These are phyloP conservation scores for Cystofilobasidium ferigula DNA, from an alignment of 768 basidiomycete species.

Conservation along the genomic window DNA sequence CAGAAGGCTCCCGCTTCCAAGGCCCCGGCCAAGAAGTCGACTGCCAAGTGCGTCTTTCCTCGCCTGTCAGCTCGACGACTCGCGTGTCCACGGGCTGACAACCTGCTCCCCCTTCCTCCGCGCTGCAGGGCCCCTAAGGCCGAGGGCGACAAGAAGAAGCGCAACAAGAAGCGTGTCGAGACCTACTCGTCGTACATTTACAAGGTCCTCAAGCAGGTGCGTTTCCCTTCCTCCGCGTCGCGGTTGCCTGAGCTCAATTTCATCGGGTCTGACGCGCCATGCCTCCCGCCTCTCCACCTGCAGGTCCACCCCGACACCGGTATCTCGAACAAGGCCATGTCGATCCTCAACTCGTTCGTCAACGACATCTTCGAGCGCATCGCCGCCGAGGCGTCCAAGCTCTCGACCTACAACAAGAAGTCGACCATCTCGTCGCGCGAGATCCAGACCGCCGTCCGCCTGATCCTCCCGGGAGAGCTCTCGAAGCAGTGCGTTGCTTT, in stretches of 20 bases:
- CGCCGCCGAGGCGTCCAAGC: conserved; percentile 81
- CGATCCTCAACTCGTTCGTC: conserved; percentile 90
- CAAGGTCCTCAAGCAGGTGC: conserved; percentile 27
- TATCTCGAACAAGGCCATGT: conserved; percentile 78
- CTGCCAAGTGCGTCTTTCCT: conserved; percentile 47
- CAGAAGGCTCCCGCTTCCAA: conserved; percentile 42
- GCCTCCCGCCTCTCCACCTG: background rate
- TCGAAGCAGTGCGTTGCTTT: conserved; percentile 46
- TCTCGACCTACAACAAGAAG: conserved; percentile 95
- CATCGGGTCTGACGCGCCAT: background rate
- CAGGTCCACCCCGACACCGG: conserved; percentile 25
- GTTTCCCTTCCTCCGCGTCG: background rate
- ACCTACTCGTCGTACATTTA: conserved; percentile 28
- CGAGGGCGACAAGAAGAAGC: conserved; percentile 26
- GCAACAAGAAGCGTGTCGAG: conserved; percentile 27
- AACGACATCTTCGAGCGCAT: conserved; percentile 94
- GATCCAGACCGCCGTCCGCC: conserved; percentile 91
- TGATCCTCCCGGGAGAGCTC: conserved; percentile 92
- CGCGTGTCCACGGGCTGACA: too few relatives aligned
- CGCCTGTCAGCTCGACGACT: too few relatives aligned
- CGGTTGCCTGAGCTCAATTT: background rate
- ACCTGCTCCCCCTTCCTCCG: too few relatives aligned
- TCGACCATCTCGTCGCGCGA: conserved; percentile 97
- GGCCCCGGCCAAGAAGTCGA: conserved; percentile 63
- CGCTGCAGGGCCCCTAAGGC: conserved; percentile 23